Evolutionary conservation across 1,284 basidiomycete species (phyloP), one percentile per base, ranked within the genome.

Genomic region (Heterobasidion occidentale): DNA sequence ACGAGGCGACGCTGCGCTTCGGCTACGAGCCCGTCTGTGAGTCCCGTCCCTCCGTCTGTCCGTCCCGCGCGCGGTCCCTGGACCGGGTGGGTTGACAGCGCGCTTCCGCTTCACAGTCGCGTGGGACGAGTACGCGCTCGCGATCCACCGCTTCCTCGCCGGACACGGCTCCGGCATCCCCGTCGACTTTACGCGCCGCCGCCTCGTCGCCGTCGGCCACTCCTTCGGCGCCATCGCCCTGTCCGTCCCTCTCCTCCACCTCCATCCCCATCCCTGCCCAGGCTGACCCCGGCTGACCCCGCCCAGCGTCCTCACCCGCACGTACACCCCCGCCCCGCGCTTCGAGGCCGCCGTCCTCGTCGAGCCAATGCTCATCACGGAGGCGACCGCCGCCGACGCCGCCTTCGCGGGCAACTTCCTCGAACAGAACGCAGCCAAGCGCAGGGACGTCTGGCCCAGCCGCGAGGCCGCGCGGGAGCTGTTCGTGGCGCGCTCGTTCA

Each of bases 391-490:
- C 2, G 36, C 27, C 1, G 52, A 47, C 12, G 46, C 61, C 1
- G 54, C 53, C 5, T 27, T 27, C 5, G 27, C 27, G 27, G 27
- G 27, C 27, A 51, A 59, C 7, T 61, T 66, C 52, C 68, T 79
- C 7, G 61, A 58, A 1, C 56, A 56, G 1, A 73, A 71, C 11
- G 69, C 75, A 0, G 53, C 61, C 38, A 74, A 69, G 36, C 71
- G 80, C 11, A 67, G 77, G 9, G 80, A 82, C 63, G 70, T 74
- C 9, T 83, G 79, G 79, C 63, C 74, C 0, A 76, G 73, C 15
- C 68, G 64, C n/a, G 75, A 75, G 57, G 78, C 77, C 35, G 80
- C 80, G 1, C 74, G 71, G 42, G 65, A 67, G 27, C 27, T 59
- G 11, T 60, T 81, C 52, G 44, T 17, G 7, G 46, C 36, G n/a